Evolutionary conservation across 2,329 filamentous ascomycete genomes (phyloP), one percentile per base, ranked within the genome.

Genomic region (Tothia fuscella): DNA sequence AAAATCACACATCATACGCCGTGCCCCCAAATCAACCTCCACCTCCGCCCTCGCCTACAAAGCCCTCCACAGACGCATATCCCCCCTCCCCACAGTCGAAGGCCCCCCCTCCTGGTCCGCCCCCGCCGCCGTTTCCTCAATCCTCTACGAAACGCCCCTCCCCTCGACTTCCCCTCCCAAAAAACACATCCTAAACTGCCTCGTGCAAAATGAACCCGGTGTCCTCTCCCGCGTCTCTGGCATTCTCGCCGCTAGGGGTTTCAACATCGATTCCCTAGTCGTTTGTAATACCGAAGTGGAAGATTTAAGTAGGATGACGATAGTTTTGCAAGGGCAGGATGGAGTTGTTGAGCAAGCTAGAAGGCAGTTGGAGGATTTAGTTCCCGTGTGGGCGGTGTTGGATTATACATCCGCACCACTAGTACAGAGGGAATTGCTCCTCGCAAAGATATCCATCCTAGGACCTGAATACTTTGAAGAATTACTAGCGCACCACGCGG

Each of bases 381-480:
- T 98, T 19, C 91, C 91, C 19, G 91, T 98, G 45, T 98, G 91
- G 91, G 91, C 91, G 41, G 91, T 98, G 25, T 70, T 98, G 44
- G 91, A 98, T 66, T 98, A 98, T 67, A 96, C 88, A 46, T 75
- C 78, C 47, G 80, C 91, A 4, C 85, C 91, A 3, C 77, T 98
- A 19, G 91, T 98, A 16, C 91, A 98, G 74, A 81, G 91, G 48
- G 91, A 98, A 65, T 72, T 98, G 22, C 74, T 98, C 6, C 77
- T 98, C 28, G 89, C 91, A 54, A 98, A 98, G 71, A 76, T 98
- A 65, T 93, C 89, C 62, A 94, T 93, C 47, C 74, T 98, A 28
- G 91, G 91, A 1, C 91, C 91, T 5, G 91, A 98, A 69, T 95
- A 94, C 67, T 98, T 95, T 54, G 89, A 96, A 67, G 91, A 98